Conservation (phyloP, 495 filamentous ascomycete genomes). For the Penicillium argentinense region DNA sequence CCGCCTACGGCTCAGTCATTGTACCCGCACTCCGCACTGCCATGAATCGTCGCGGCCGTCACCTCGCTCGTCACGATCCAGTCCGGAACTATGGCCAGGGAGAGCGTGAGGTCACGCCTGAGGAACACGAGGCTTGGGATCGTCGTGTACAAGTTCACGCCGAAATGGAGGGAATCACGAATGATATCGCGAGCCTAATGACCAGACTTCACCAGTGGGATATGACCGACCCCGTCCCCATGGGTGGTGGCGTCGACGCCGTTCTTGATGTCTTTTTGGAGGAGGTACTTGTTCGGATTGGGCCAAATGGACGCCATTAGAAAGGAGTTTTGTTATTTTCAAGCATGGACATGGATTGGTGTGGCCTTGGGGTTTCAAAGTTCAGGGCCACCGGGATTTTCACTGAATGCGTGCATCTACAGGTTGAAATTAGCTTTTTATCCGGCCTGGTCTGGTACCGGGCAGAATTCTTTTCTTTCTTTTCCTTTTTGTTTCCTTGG, state of each 20-base stretch:
- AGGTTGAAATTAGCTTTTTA: neutral
- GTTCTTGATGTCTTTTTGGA: conserved; percentile 92
- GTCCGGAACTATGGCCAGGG: conserved; percentile 11
- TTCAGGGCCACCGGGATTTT: neutral
- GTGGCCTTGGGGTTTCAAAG: no score
- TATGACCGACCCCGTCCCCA: conserved; percentile 76
- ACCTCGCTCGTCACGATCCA: conserved; percentile 26
- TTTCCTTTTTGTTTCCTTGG: neutral
- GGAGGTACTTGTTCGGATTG: conserved; percentile 90
- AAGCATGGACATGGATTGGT: no score
- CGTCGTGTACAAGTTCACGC: conserved; percentile 76
- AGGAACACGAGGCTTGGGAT: conserved; percentile 35
- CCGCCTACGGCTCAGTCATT: conserved; percentile 59
- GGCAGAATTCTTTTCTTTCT: neutral
- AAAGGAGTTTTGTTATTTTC: no score
- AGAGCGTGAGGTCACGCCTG: conserved; percentile 8
- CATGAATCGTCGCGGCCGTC: conserved; percentile 66
- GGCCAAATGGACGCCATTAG: conserved; percentile 37
- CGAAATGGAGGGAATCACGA: conserved; percentile 72
- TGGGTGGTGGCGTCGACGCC: conserved; percentile 82
- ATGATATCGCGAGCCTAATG: conserved; percentile 73
- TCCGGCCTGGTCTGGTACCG: neutral
- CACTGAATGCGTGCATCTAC: neutral
- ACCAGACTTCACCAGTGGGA: conserved; percentile 87
- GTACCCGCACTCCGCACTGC: conserved; percentile 89